Conservation (phyloP, 352 stramenopile species). For the Blastocystis hominis region DNA sequence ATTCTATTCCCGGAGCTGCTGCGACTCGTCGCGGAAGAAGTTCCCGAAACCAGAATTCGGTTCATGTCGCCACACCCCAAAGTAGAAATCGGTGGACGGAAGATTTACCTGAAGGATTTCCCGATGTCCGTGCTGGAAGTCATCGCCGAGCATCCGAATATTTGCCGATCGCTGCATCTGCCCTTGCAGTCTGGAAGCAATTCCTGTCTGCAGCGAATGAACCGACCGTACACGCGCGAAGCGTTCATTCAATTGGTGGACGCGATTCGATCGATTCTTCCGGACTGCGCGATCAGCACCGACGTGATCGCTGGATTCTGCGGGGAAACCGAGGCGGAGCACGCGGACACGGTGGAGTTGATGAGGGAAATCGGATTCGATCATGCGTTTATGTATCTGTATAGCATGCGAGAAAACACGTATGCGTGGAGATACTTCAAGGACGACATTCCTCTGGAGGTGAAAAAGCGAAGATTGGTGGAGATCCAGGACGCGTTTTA, state of each 20-base stretch:
- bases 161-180: constrained; percentile 94
- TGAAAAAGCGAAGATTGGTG: constrained; percentile 85
- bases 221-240: constrained; percentile 86
- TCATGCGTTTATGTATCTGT: constrained; percentile 97
- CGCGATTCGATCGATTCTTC: constrained; percentile 72
- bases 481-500: constrained; percentile 89
- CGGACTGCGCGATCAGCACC: constrained; percentile 76
- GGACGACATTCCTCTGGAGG: constrained; percentile 83
- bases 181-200: constrained; percentile 88
- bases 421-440: constrained; percentile 59
- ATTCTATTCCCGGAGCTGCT: constrained; percentile 93
- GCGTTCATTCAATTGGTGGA: constrained; percentile 89
- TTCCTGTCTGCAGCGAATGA: constrained; percentile 80
- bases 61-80: constrained; percentile 94
- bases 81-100: not conserved
- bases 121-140: constrained; percentile 67
- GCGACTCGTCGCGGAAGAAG: constrained; percentile 78
- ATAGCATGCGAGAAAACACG: constrained; percentile 79
- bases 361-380: constrained; percentile 81
- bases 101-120: constrained; percentile 80
- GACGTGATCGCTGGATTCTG: constrained; percentile 98
- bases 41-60: constrained; percentile 87
- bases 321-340: constrained; percentile 90
- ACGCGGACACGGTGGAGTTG: constrained; percentile 79
- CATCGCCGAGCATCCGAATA: constrained; percentile 80